These are phyloP conservation scores for Suhomyces taliae DNA, from an alignment of 1,139 yeast genomes.

Conservation along the genomic window DNA sequence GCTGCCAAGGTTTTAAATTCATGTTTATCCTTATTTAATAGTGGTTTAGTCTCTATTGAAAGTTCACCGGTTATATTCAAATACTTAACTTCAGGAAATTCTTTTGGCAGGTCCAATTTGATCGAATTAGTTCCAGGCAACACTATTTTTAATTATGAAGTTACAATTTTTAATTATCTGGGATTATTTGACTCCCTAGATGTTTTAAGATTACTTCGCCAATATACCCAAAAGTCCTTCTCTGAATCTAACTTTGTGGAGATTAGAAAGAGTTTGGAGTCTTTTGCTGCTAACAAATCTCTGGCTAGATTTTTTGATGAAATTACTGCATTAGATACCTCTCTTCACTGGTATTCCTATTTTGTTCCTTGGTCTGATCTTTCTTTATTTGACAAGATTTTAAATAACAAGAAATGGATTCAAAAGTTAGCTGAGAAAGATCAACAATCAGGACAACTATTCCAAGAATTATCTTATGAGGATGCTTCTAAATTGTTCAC, in stretches of 20 bases:
- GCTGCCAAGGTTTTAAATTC: slow-evolving; percentile 9
- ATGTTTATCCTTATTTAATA: slow-evolving; percentile 10
- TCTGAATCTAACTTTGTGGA: slow-evolving; percentile 1
- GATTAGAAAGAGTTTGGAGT: slow-evolving; percentile 2
- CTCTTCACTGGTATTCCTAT: slow-evolving; percentile 8
- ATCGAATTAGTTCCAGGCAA: slow-evolving; percentile 1
- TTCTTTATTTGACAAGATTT: slow-evolving; percentile 9
- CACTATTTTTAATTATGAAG: slow-evolving; percentile 8
- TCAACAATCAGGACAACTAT: neutral
- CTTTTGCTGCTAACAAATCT: slow-evolving; percentile 4
- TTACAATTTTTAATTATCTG: slow-evolving; percentile 7
- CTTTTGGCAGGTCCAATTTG: slow-evolving; percentile 5
- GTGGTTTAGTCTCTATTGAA: slow-evolving; percentile 8
- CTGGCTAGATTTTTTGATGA: slow-evolving; percentile 6
- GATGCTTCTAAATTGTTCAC: slow-evolving; percentile 1
- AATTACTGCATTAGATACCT: slow-evolving; percentile 1
- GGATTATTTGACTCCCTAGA: slow-evolving; percentile 9
- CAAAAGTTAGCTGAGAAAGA: slow-evolving; percentile 1
- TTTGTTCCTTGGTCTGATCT: slow-evolving; percentile 10
- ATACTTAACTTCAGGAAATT: slow-evolving; percentile 4
- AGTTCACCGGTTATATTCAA: slow-evolving; percentile 1
- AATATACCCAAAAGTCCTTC: slow-evolving; percentile 2
- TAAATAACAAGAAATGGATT: slow-evolving; percentile 7
- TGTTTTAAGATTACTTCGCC: slow-evolving; percentile 5
- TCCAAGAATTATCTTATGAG: neutral